Conservation (phyloP, 2,329 filamentous ascomycete species). For the Drechslerella coelobrocha region DNA sequence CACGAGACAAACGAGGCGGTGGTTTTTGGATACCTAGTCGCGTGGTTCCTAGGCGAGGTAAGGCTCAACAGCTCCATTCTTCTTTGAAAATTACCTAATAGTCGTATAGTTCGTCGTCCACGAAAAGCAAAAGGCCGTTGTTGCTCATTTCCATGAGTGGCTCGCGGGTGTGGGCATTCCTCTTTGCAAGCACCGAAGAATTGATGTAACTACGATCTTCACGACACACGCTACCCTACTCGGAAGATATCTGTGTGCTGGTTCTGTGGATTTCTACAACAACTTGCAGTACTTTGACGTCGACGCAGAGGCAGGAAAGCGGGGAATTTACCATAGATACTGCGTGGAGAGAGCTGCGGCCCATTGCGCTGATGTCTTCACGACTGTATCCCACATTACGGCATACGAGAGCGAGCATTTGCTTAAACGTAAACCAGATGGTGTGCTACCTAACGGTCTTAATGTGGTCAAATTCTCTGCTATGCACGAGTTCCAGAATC, state of each 20-base stretch:
- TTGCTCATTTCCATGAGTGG: conserved; percentile 99
- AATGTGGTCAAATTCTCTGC: conserved; percentile 99
- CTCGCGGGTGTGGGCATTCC: conserved; percentile 91
- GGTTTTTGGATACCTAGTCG: conserved; percentile 94
- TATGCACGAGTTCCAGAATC: conserved; percentile 97
- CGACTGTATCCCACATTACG: conserved; percentile 97
- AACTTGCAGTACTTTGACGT: conserved; percentile 97
- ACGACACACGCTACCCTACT: conserved; percentile 96
- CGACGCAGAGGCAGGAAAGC: conserved; percentile 94
- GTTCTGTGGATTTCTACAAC: conserved; percentile 99
- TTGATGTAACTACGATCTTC: conserved; percentile 97
- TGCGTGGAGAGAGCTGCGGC: conserved; percentile 95
- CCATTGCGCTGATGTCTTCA: conserved; percentile 94
- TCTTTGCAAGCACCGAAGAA: conserved; percentile 88
- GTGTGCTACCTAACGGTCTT: conserved; percentile 92
- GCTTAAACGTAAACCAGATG: conserved; percentile 95
- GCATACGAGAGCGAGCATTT: conserved; percentile 98
- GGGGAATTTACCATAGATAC: conserved; percentile 97
- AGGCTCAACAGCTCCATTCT: conserved; percentile 54
- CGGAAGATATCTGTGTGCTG: conserved; percentile 93
- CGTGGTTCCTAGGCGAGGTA: conserved; percentile 98
- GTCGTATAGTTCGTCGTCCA: conserved; percentile 80
- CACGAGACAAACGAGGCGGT: conserved; percentile 97
- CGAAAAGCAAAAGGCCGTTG: conserved; percentile 88
- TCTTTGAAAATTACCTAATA: conserved; percentile 48